Base-by-base conservation (phyloP, 768 basidiomycete species). In the Collybiopsis luxurians region DNA sequence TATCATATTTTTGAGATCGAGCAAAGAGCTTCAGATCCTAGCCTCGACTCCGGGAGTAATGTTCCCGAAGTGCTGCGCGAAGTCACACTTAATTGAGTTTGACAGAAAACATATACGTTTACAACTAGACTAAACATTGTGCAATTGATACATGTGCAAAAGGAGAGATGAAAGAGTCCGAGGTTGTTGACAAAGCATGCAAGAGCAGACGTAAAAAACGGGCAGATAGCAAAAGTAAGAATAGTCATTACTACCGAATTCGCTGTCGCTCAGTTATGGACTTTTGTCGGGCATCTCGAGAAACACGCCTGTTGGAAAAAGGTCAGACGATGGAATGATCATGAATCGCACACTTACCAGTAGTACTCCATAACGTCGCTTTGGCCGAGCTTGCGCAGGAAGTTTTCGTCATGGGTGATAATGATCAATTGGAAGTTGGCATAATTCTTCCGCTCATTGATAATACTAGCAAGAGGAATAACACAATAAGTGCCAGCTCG, bases 331-430 rank as follows among this genome's bases (percentile, higher is more conserved):
- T 21, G 53, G 7, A 4, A 52, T n/a, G 13, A 28, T 34, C 10
- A 45, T n/a, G 23, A 47, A 23, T 4, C 36, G 4, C 17, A 17
- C 28, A 69, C 85, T 64, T 60, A 92, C 94, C 94, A 97, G 68
- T 93, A 98, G 66, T 94, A 87, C 63, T 97, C 93, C 83, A 98
- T 89, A n/a, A 92, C 91, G 61, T 92, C 87, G 59, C 83, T 83
- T 60, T 94, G 90, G 1, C 95, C 95, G 26, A 98, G 81, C 65
- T 92, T 92, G 31, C 85, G 81, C 47, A 99, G 78, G 77, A 99
- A 98, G 58, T 85, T 90, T 71, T 98, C 96, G 73, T 98, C 95
- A 70, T 98, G 96, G 2, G 97, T 99, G 71, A 95, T 96, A 66
- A 96, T 87, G 64, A 98, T 88, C 34, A 98, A 81, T 73, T 99